Evolutionary conservation across 2,329 filamentous ascomycete genomes (phyloP), one percentile per base, ranked within the genome.

Genomic region (Lecanicillium sp.): DNA sequence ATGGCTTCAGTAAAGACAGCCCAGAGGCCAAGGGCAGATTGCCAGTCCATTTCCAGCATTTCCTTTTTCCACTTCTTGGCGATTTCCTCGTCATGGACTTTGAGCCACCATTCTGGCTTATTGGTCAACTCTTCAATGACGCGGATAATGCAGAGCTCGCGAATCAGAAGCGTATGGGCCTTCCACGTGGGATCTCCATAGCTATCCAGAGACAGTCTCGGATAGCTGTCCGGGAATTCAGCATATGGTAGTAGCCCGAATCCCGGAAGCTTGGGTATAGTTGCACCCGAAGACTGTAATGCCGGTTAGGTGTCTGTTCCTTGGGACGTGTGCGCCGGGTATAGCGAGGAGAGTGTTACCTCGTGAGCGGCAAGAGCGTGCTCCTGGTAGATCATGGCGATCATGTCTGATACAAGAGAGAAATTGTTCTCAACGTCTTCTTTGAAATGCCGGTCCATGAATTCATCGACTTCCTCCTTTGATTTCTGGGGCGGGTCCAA

Each of bases 21-120:
- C 46, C 53, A 39, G 2, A 42, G n/a, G 9, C 51, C 37, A 2
- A 10, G 23, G 42, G 55, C 57, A 4, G 52, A 37, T 1, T 29
- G 5, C 64, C 65, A 68, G 30, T 62, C 51, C 46, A 67, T 55
- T 14, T 50, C 51, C 2, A 66, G 35, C 1, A 53, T 56, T 49
- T 66, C 63, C 12, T 54, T 51, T 29, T 52, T 59, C 64, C 63
- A 66, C 17, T 55, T 61, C 2, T 48, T 47, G 2, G 49, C 32
- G 36, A 65, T 61, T 0, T 56, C 51, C 0, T 55, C 33, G 15
- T 64, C 54, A 1, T 52, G 51, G 11, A 64, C 57, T 38, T 66
- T 66, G 42, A 35, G 49, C 62, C 62, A 65, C 63, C 63, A 66
- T 7, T 64, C 58, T 14, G 62, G 58, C 46, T 64, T 66, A 45